These are phyloP conservation scores for Monilinia fructigena DNA, from an alignment of 2,329 filamentous ascomycete genomes.

Conservation along the genomic window DNA sequence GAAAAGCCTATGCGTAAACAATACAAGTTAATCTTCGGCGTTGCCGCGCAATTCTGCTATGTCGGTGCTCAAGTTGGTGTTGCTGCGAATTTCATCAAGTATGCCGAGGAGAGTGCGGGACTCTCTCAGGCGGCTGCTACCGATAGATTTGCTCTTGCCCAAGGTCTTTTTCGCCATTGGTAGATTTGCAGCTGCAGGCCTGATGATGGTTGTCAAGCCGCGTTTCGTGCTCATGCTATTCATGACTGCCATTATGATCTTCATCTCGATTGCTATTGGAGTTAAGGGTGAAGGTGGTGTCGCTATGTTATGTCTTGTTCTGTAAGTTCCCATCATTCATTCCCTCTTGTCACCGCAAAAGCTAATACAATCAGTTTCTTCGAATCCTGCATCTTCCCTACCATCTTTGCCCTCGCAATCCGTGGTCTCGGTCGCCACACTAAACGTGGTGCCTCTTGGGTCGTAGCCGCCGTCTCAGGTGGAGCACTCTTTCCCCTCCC, in stretches of 20 bases:
- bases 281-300: slow-evolving; percentile 49
- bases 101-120: slow-evolving; percentile 35
- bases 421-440: slow-evolving; percentile 75
- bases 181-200: slow-evolving; percentile 63
- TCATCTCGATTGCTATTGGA: slow-evolving; percentile 45
- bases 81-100: slow-evolving; percentile 21
- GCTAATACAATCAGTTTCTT: slow-evolving; percentile 49
- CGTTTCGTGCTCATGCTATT: slow-evolving; percentile 65
- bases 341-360: too few species aligned
- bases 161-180: slow-evolving; percentile 70
- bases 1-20: slow-evolving; percentile 39
- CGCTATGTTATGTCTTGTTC: slow-evolving; percentile 62
- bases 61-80: slow-evolving; percentile 50
- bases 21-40: slow-evolving; percentile 65
- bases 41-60: slow-evolving; percentile 76
- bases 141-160: slow-evolving; percentile 69
- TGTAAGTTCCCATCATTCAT: slow-evolving; percentile 44
- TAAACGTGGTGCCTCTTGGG: slow-evolving; percentile 75
- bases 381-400: slow-evolving; percentile 79
- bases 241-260: slow-evolving; percentile 58
- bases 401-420: slow-evolving; percentile 77
- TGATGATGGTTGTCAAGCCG: slow-evolving; percentile 64
- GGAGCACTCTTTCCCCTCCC: slow-evolving; percentile 36
- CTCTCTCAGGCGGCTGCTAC: slow-evolving; percentile 51
- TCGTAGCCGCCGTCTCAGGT: slow-evolving; percentile 51